Evolutionary conservation across 2,329 filamentous ascomycete genomes (phyloP), one percentile per base, ranked within the genome.

Genomic region (Lasiodiplodia theobromae): DNA sequence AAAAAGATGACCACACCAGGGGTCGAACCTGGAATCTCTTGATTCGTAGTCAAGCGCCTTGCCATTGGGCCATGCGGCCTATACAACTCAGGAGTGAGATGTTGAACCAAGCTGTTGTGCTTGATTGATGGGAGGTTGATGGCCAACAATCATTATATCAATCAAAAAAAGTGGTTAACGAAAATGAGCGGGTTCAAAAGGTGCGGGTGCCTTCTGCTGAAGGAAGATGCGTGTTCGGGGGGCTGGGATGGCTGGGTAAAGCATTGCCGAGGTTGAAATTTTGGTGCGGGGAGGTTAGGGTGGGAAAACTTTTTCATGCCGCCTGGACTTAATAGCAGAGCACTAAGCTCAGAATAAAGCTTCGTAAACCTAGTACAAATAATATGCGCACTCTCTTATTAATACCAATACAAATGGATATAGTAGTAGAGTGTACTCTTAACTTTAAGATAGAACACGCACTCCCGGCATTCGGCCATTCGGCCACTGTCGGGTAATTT

Each of bases 11-110:
- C 67, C 67, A 47, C 67, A 52, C 67, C 67, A 69, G 67, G 67
- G 67, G 67, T 69, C 67, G 67, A 69, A 69, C 77, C 77, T 76
- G 73, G 71, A 79, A 79, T 80, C 78, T 79, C 77, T 79, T 80
- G 78, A 80, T 80, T 84, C 83, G 83, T 85, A 86, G 84, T 85
- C 84, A 86, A 84, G 82, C 83, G 83, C 84, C 84, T 85, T 86
- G 82, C 83, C 84, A 86, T 86, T 86, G 83, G 83, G 83, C 83
- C 84, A 86, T 52, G 67, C 60, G 67, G 67, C 67, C 67, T 66
- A 28, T 47, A 3, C 44, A 47, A 21, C 44, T 3, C 11, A 11
- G 2, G 8, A 18, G 10, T 21, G 44, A 11, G 18, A 6, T 47
- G 44, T 47, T 47, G 18, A 47, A 21, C n/a, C 3, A n/a, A 47